Conservation (phyloP, 768 basidiomycete species). For the Trametes meyenii region DNA sequence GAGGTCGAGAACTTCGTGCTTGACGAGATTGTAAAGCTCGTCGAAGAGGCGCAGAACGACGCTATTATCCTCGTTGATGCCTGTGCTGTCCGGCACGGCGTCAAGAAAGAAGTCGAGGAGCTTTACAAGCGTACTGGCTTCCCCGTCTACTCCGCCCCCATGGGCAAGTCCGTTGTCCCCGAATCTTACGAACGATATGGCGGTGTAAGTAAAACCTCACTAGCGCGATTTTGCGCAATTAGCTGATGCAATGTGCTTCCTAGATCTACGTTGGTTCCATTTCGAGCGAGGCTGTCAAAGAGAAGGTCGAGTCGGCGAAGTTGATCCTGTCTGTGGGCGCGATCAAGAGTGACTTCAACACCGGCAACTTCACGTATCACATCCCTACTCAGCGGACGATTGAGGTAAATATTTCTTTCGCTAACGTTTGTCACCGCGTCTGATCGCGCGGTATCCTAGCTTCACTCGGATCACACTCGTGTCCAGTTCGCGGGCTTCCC, state of each 20-base stretch:
- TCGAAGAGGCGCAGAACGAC: constrained; percentile 62
- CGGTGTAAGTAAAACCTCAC: constrained; percentile 54
- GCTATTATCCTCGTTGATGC: constrained; percentile 82
- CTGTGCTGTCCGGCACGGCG: constrained; percentile 74
- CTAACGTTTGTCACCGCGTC: no score
- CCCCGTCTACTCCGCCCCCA: constrained; percentile 74
- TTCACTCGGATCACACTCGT: constrained; percentile 75
- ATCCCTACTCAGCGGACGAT: constrained; percentile 60
- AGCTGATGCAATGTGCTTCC: background rate
- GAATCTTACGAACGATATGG: constrained; percentile 77
- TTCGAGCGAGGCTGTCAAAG: constrained; percentile 65
- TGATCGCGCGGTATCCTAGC: no score
- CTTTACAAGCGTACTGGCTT: constrained; percentile 67
- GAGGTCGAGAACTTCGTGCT: constrained; percentile 70
- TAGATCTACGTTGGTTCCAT: constrained; percentile 80
- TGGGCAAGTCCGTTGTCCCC: constrained; percentile 80
- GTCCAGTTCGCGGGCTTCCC: constrained; percentile 67
- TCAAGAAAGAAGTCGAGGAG: constrained; percentile 61
- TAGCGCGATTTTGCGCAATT: background rate
- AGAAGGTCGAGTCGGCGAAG: constrained; percentile 73
- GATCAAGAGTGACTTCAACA: constrained; percentile 83
- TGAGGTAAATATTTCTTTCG: constrained; percentile 49
- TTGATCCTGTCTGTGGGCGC: constrained; percentile 75
- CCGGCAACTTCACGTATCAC: constrained; percentile 82
- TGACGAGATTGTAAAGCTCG: constrained; percentile 66